Base-by-base conservation (phyloP, 768 basidiomycete genomes). In the Lentinula guzmanii region DNA sequence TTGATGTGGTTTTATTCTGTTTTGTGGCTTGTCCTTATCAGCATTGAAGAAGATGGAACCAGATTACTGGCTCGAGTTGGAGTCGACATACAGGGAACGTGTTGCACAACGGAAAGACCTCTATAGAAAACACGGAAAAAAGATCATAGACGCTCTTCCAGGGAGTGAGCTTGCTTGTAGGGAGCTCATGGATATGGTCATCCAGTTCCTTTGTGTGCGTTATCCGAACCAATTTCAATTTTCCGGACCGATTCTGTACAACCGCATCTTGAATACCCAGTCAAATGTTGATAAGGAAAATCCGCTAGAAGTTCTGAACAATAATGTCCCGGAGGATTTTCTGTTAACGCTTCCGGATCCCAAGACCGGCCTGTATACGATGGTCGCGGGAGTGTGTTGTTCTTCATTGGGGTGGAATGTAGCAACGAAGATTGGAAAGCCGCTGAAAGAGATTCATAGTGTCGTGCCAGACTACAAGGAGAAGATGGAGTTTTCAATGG, bases 1-100 rank as follows among this genome's bases (percentile, higher is more conserved):
- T 35, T 37, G 13, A 55, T 4, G 24, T 11, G 15, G 37, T 21
- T 9, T 31, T 13, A n/a, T 41, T 35, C 4, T 34, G 34, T 13
- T 18, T 48, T n/a, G n/a, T n/a, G n/a, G n/a, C n/a, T n/a, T 13
- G 6, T 43, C 9, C 43, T 61, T 42, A 10, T 31, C 42, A 80
- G 83, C 81, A 34, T 65, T 84, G 28, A 76, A 75, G 69, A 74
- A 70, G 48, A 71, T 84, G 64, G 82, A 84, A 53, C 77, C 79
- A 4, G 80, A 84, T 63, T 82, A 76, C 70, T 83, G 81, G 81
- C 69, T 84, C n/a, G 83, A 84, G 61, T 74, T 84, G 15, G 82
- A 84, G 63, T 80, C 79, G 5, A 80, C 81, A 0, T 83, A 84
- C 66, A 69, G 70, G 0, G 70, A 74, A 51, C 75, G 79, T 37